phyloP scores from a whole-genome alignment of 306 rosid genomes.

The Lupinus albus region DNA sequence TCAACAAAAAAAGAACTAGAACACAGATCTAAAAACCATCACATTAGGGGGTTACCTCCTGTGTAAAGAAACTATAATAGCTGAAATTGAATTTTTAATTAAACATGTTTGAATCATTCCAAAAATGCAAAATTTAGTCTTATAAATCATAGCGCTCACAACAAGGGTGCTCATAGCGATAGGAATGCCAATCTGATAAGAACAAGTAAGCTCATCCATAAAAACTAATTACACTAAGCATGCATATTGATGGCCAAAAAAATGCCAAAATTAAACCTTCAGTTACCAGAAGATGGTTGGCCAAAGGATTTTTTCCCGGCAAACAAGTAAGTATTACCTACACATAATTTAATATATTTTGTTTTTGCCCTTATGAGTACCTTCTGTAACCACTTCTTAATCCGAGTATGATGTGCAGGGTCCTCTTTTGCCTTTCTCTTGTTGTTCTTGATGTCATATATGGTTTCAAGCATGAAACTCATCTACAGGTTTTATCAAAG shows the following conservation, averaged over 20 bases:
- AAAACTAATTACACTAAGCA: background rate
- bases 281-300: background rate
- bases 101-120: background rate
- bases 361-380: slow-evolving; percentile 41
- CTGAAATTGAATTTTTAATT: background rate
- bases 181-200: slow-evolving; percentile 6
- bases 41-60: background rate
- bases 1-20: slow-evolving; percentile 26
- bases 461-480: slow-evolving; percentile 97
- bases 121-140: background rate
- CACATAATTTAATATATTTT: background rate
- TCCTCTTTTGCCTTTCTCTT: slow-evolving; percentile 79
- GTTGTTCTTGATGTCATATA: slow-evolving; percentile 95
- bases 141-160: slow-evolving; percentile 8
- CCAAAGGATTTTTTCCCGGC: background rate
- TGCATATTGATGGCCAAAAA: background rate
- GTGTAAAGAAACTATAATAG: background rate
- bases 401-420: slow-evolving; percentile 66
- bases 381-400: slow-evolving; percentile 93
- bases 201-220: slow-evolving; percentile 9
- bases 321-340: slow-evolving; percentile 10
- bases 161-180: slow-evolving; percentile 3
- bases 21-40: background rate
- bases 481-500: slow-evolving; percentile 61
- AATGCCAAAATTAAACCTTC: background rate